phyloP scores from a whole-genome alignment of 202 grass and related monocot species.

The Panicum hallii region DNA sequence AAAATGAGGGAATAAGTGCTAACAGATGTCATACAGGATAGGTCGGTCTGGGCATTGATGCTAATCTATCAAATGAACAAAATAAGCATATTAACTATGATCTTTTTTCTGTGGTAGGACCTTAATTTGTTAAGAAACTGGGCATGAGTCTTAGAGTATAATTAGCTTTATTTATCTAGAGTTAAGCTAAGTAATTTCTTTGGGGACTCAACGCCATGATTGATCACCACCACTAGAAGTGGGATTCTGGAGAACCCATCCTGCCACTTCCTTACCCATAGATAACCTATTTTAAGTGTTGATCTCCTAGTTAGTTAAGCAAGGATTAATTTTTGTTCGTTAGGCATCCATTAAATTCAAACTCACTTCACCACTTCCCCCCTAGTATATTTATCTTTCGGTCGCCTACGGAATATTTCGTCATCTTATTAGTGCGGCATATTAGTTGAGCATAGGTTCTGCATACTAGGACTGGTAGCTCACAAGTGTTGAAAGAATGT shows the following conservation, averaged over 20 bases:
- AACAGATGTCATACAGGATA: constrained; percentile 4
- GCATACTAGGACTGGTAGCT: constrained; percentile 5
- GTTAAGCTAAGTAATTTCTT: constrained; percentile 24
- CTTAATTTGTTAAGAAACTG: constrained; percentile 39
- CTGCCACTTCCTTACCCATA: constrained; percentile 23
- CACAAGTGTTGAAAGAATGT: constrained; percentile 17
- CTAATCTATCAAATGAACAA: constrained; percentile 33
- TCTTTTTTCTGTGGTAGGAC: constrained; percentile 25
- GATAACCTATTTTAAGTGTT: constrained; percentile 52
- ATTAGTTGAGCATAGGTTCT: constrained; percentile 47
- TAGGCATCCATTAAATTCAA: constrained; percentile 46
- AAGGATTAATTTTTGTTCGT: constrained; percentile 18
- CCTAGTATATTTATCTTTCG: constrained; percentile 47
- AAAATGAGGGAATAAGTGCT: not conserved
- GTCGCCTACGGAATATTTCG: constrained; percentile 37
- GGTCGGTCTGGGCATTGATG: constrained; percentile 21
- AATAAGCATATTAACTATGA: constrained; percentile 2
- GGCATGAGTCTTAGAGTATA: constrained; percentile 36
- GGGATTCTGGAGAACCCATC: constrained; percentile 47
- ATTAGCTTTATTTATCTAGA: constrained; percentile 38
- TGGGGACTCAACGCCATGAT: constrained; percentile 22
- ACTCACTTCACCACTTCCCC: constrained; percentile 43
- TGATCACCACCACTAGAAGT: constrained; percentile 43
- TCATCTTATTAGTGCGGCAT: constrained; percentile 31
- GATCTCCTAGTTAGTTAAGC: constrained; percentile 39